Evolutionary conservation across 1,284 basidiomycete species (phyloP), one percentile per base, ranked within the genome.

Genomic region (Rugosomyces carneus): DNA sequence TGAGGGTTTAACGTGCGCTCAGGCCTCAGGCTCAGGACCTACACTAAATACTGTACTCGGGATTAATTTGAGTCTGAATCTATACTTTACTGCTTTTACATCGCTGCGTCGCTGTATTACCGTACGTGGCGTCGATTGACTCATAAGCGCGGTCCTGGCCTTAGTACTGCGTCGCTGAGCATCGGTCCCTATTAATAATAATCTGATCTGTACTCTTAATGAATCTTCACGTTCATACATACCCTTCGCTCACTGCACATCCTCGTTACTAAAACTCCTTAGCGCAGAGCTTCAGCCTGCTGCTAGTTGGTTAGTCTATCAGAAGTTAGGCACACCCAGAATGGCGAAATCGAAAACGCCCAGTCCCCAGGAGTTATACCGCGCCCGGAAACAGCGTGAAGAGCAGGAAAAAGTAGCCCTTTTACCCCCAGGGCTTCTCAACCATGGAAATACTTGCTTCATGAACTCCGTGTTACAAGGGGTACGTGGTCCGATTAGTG

Each of bases 381-480:
- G 61, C 51, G 76, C 75, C 20, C 66, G 74, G 44, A 80, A 73
- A 55, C 70, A 72, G 48, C 70, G 73, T 56, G 82, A 85, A 59
- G 81, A 84, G 54, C 67, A 68, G 38, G 82, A 84, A 58, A 69
- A 64, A 55, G 62, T 67, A 5, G 79, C 80, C 0, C 69, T 73
- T 42, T 66, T 86, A 7, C 84, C 84, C 0, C 83, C 86, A 3
- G 90, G 90, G 1, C 73, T 93, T 27, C 63, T 84, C 53, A 93
- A 93, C 63, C 84, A 92, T 68, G 89, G 89, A 37, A 93, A 93
- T 66, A 93, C 90, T 0, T 93, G 91, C 66, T 94, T 92, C 66
- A 87, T 94, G 80, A 94, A 93, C 66, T 91, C 89, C 15, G 89
- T 90, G 16, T 70, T 94, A 29, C 91, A 81, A 54, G 76, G 72